Base-by-base conservation (phyloP, 495 filamentous ascomycete genomes). In the Aspergillus affinis region DNA sequence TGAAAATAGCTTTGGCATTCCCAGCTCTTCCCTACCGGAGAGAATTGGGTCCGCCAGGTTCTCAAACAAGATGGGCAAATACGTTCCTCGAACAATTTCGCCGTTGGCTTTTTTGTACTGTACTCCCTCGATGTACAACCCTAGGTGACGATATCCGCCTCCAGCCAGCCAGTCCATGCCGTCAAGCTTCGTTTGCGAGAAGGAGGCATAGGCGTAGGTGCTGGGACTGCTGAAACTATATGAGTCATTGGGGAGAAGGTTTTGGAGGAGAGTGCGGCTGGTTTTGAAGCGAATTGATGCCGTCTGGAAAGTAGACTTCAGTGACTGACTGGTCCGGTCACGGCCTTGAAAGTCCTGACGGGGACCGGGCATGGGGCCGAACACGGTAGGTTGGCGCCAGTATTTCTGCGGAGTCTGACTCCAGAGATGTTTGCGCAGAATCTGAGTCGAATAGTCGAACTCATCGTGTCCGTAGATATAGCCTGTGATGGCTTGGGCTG, bases 381-480 rank as follows among this genome's bases (percentile, higher is more conserved):
- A 86, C 0, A 76, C 75, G n/a, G 82, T 71, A 3, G 83, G 85
- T 62, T 79, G 76, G 2, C 83, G 75, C 75, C 75, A 81, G 56
- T 78, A 81, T 27, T 76, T 61, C 46, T 73, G 69, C 0, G 77
- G 69, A 19, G 69, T 76, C 21, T 77, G 72, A 4, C 67, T 51
- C 74, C 77, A 79, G 6, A 69, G 66, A 60, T 77, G 78, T 52
- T 81, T 73, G 4, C 74, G 76, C 8, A 88, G 72, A 29, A 75
- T 61, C 46, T 83, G 76, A 2, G 70, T 71, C 1, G 84, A 78
- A 59, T 83, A 68, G 62, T 87, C 82, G 59, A 74, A 80, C 53
- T 86, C 85, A 59, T 87, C 84, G 61, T 86, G 82, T 30, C 80
- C 80, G 61, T 84, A 84, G 59, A 83, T 85, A 59, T 86, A 85